Evolutionary conservation across 1,284 basidiomycete species (phyloP), one percentile per base, ranked within the genome.

Genomic region (Volvariella surrecta): DNA sequence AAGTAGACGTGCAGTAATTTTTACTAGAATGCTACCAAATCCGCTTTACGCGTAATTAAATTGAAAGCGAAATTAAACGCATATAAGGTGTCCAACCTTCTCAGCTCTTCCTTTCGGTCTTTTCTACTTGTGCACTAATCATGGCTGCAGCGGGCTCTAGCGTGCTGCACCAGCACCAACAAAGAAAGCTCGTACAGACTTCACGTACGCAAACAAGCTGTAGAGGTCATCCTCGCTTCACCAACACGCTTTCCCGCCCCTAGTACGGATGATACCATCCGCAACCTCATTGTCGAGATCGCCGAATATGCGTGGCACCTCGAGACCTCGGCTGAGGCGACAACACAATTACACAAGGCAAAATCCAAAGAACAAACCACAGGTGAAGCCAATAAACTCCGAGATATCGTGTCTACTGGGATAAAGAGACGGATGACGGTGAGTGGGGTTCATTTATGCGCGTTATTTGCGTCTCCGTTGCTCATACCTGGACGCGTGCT

Each of bases 341-440:
- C 52, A 22, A 62, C 59, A n/a, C n/a, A n/a, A n/a, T n/a, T n/a
- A 46, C 63, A 67, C 7, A 63, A 68, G 50, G 49, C 51, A 28
- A 70, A 67, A 59, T 62, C 64, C 0, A 47, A 53, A 1, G 63
- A 63, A 16, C 60, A 76, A 41, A 50, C 79, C 17, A 54, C 57
- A 15, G 60, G 42, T 0, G 72, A 67, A 1, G 71, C 68, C 0
- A 67, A 68, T 46, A 77, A 73, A 50, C 54, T 79, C 11, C 52
- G 63, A 28, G 64, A 59, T 44, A 68, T 67, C 37, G 67, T 64
- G 22, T 60, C 62, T 3, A 73, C 71, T 47, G 74, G 76, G 0
- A 79, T 79, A 41, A 67, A 54, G 56, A 75, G 76, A 48, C 71
- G 74, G 56, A 72, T 79, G 73, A 57, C 53, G 13, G 72, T 73